A percentile compares a stretch with the other conserved stretches of the same genome.
phyloP scores from a whole-genome alignment of 345 rosid species.

The Firmiana major region DNA sequence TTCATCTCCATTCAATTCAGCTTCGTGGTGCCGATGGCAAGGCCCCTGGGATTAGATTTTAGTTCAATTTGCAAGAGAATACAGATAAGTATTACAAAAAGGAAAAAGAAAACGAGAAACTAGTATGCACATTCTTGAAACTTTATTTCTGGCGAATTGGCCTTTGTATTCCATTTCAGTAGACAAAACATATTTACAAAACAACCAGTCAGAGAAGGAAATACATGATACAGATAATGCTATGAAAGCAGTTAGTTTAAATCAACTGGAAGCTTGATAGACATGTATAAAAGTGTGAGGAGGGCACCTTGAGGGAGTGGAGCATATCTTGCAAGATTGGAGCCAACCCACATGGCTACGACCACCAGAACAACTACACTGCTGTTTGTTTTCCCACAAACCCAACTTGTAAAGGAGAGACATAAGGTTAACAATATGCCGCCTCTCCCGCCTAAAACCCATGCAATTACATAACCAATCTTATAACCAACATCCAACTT shows the following conservation, averaged over 20 bases:
- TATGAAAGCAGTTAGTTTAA: background rate
- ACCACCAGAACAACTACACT: constrained; percentile 55
- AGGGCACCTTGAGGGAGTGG: constrained; percentile 91
- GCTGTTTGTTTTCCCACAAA: constrained; percentile 85
- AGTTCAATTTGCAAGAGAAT: no score
- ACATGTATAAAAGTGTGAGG: constrained; percentile 25
- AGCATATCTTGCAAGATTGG: constrained; percentile 69
- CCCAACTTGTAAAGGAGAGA: constrained; percentile 74
- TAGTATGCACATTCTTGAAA: background rate
- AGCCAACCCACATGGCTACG: constrained; percentile 78
- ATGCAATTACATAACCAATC: constrained; percentile 65
- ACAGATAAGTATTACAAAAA: background rate
- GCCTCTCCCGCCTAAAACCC: constrained; percentile 19
- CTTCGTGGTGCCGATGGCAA: no score
- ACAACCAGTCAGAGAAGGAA: background rate
- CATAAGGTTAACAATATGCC: background rate
- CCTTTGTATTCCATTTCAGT: no score
- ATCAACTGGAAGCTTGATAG: background rate
- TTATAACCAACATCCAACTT: constrained; percentile 83
- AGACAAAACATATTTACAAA: constrained; percentile 1
- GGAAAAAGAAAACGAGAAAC: no score
- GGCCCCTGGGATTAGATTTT: background rate
- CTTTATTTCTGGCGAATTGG: no score
- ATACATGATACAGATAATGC: background rate
- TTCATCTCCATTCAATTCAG: no score